Conservation (phyloP, 345 rosid species). For the Salix suchowensis region DNA sequence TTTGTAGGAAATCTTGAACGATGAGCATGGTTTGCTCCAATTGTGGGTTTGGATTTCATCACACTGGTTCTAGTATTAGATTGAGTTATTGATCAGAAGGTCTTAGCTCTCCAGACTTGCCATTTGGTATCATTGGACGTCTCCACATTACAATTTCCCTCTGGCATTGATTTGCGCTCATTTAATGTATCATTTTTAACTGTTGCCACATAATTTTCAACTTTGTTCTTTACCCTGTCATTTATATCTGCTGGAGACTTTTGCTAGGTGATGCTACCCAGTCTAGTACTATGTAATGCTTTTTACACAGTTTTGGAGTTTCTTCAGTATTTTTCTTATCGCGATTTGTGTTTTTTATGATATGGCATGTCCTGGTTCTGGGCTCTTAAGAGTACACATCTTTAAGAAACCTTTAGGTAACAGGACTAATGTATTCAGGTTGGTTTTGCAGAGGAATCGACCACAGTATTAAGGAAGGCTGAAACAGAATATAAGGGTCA, state of each 20-base stretch:
- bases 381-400: background rate
- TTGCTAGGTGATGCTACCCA: background rate
- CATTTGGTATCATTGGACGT: background rate
- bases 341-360: too few species aligned
- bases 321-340: background rate
- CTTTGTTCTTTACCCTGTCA: background rate
- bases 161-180: background rate
- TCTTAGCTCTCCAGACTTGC: background rate
- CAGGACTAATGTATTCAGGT: conserved; percentile 3
- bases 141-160: background rate
- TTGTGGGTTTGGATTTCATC: background rate
- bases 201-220: background rate
- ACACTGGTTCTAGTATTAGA: background rate
- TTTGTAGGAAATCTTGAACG: background rate
- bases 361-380: background rate
- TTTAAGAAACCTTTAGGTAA: conserved; percentile 6
- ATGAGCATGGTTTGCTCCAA: background rate
- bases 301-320: background rate
- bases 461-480: conserved; percentile 69
- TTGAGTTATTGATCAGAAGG: background rate
- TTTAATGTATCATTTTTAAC: too few species aligned
- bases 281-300: background rate
- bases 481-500: conserved; percentile 97
- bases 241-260: background rate
- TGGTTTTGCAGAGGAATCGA: conserved; percentile 65